Evolutionary conservation across 148 eudicot genomes (phyloP).

Genomic region (Agrostemma githago): DNA sequence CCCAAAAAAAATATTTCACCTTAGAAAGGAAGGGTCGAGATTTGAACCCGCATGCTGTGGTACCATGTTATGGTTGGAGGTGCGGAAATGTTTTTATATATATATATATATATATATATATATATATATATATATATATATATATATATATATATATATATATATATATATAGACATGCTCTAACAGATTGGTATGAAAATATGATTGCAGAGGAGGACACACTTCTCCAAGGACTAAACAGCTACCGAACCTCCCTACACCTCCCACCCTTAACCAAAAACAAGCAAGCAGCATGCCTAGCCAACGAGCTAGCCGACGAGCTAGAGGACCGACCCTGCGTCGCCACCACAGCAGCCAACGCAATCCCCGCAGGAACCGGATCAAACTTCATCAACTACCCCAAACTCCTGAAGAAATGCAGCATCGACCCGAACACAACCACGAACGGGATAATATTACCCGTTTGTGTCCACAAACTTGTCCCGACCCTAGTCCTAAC

Average conservation of each 20-base stretch:
- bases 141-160: no score
- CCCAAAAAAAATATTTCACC: no score
- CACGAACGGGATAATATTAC: slow-evolving; percentile 50
- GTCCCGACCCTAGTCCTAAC: slow-evolving; percentile 60
- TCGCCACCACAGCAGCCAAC: slow-evolving; percentile 21
- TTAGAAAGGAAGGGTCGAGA: no score
- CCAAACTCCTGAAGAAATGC: slow-evolving; percentile 51
- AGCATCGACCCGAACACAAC: slow-evolving; percentile 45
- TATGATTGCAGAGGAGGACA: slow-evolving; percentile 46
- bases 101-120: no score
- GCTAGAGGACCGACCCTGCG: slow-evolving; percentile 40
- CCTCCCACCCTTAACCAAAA: slow-evolving; percentile 40
- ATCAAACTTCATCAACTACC: slow-evolving; percentile 36
- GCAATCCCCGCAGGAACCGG: slow-evolving; percentile 29
- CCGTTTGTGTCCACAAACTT: slow-evolving; percentile 55
- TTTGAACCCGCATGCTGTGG: background rate
- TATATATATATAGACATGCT: no score
- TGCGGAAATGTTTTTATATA: background rate
- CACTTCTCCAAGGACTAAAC: slow-evolving; percentile 73
- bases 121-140: no score
- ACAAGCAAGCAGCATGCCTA: slow-evolving; percentile 56
- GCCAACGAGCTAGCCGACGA: slow-evolving; percentile 58
- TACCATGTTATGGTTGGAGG: background rate
- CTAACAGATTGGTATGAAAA: background rate
- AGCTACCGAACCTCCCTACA: slow-evolving; percentile 45